A percentile compares a stretch with the other conserved stretches of the same genome.
These are phyloP conservation scores for Quercus lobata DNA, from an alignment of 331 rosid species.

Conservation along the genomic window DNA sequence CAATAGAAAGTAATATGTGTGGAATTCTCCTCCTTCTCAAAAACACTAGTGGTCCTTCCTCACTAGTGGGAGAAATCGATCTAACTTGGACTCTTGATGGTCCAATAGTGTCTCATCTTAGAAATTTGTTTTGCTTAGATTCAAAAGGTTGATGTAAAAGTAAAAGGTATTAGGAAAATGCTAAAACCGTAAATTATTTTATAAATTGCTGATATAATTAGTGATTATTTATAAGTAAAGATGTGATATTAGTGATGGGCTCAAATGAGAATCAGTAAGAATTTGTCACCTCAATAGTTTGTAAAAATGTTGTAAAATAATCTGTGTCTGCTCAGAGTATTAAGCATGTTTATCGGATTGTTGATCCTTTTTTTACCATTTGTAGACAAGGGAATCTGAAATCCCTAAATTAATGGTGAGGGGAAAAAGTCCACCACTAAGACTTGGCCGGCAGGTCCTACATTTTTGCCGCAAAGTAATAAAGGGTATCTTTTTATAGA, in stretches of 20 bases:
- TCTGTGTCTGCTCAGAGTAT: too few species aligned
- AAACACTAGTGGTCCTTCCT: conserved; percentile 30
- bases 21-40: conserved; percentile 20
- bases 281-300: too few species aligned
- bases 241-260: too few species aligned
- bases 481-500: neutral
- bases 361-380: neutral
- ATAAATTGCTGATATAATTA: too few species aligned
- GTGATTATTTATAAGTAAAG: too few species aligned
- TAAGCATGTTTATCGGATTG: neutral
- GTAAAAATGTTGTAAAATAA: too few species aligned
- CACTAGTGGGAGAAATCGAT: conserved; percentile 23
- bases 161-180: too few species aligned
- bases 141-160: neutral
- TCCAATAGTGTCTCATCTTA: neutral
- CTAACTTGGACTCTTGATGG: conserved; percentile 15
- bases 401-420: conserved; percentile 16
- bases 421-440: conserved; percentile 10
- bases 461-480: conserved; percentile 10
- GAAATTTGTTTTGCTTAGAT: neutral
- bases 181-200: too few species aligned
- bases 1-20: conserved; percentile 16
- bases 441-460: conserved; percentile 8
- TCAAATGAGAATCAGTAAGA: too few species aligned
- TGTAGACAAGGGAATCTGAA: neutral